Percentiles rank a stretch among this genome's conserved stretches.
Evolutionary conservation across 805 yeast species (phyloP).

Genomic region (Phaffomyces thermotolerans): DNA sequence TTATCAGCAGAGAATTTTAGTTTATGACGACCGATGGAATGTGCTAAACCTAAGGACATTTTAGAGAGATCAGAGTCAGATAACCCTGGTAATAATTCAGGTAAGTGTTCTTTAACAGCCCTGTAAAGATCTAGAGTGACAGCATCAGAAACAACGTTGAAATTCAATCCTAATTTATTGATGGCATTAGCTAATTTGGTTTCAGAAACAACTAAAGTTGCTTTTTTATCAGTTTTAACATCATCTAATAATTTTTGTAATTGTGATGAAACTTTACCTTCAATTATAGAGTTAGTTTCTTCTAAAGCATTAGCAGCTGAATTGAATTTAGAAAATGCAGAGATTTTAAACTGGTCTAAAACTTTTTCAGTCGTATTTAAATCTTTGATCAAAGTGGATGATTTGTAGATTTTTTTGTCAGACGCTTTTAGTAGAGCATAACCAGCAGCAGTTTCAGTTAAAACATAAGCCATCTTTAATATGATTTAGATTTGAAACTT

Average conservation of each 20-base stretch:
- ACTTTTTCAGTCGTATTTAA: conserved; percentile 80
- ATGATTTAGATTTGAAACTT: not conserved
- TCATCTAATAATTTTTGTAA: conserved; percentile 71
- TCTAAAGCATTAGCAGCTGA: conserved; percentile 95
- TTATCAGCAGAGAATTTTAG: conserved; percentile 96
- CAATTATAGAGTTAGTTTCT: conserved; percentile 87
- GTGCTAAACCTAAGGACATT: conserved; percentile 98
- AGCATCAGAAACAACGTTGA: conserved; percentile 87
- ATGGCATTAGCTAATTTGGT: conserved; percentile 94
- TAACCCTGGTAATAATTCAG: conserved; percentile 91
- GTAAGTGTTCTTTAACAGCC: conserved; percentile 90
- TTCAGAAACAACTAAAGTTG: conserved; percentile 86
- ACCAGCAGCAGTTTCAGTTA: conserved; percentile 98
- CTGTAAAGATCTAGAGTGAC: conserved; percentile 91
- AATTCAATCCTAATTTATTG: conserved; percentile 86
- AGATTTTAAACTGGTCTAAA: conserved; percentile 83
- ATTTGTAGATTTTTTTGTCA: conserved; percentile 93
- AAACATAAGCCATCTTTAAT: conserved; percentile 74
- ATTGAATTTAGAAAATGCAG: conserved; percentile 89
- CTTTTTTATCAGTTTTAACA: conserved; percentile 71
- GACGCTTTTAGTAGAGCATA: conserved; percentile 96
- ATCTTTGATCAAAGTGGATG: conserved; percentile 65
- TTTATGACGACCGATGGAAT: conserved; percentile 97
- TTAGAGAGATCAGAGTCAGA: conserved; percentile 77
- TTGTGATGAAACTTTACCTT: conserved; percentile 87